Base-by-base conservation (phyloP, 1,284 basidiomycete species). In the Xerocomus nothofagi region DNA sequence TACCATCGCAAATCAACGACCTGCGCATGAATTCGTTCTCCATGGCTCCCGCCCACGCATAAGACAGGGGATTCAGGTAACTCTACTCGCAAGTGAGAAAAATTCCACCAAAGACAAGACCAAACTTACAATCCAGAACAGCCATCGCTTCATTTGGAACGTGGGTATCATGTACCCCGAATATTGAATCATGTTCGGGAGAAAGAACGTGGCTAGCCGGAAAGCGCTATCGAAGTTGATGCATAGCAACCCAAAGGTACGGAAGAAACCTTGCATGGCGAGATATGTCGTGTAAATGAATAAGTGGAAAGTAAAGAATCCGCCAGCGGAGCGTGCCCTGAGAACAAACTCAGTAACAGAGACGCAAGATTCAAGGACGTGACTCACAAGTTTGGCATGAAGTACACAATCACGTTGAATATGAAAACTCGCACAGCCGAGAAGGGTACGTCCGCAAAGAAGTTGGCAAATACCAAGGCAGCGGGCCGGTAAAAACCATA, bases 11-110 rank as follows among this genome's bases (percentile, higher is more conserved):
- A 2, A 72, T 73, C 34, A 91, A 65, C 20, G 75, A 68, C 45
- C 88, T 80, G 8, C 88, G 79, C 71, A 79, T 83, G 68, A 93
- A 93, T 64, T 93, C 89, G 63, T 93, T 93, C 68, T 88, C 84
- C 79, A 93, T 86, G 44, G 82, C 74, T 1, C 82, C 87, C 57
- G 86, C 82, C 77, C 90, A 94, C 1, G 77, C 87, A 71, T 93
- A 95, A 14, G 82, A 72, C 36, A 91, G 65, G 0, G 90, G 90
- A 60, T 91, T 88, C 55, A 91, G 69, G 67, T 91, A 88, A 60
- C 80, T 86, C 82, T 85, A 36, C 40, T 8, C 29, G 14, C 45
- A 42, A 11, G 11, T 63, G 38, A 63, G 52, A 36, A 20, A 3
- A 2, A 18, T 11, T 18, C 29, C 17, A 23, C 36, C 14, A 29